These are phyloP conservation scores for Trichoderma oligosporum DNA, from an alignment of 2,329 filamentous ascomycete species.

Conservation along the genomic window DNA sequence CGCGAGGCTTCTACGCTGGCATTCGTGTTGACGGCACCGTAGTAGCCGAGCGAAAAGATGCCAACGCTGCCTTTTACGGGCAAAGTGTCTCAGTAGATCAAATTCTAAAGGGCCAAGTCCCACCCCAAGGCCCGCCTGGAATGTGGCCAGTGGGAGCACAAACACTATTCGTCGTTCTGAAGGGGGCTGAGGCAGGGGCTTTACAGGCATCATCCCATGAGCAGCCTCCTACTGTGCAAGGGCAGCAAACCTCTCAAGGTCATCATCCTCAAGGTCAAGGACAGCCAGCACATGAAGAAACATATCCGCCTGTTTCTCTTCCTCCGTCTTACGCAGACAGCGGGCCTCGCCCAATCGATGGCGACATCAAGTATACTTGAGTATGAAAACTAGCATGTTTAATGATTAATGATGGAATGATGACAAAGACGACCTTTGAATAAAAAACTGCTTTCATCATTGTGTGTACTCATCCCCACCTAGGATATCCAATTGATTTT, in stretches of 20 bases:
- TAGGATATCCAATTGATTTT: no score
- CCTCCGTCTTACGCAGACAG: slow-evolving; percentile 9
- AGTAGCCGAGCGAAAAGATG: slow-evolving; percentile 79
- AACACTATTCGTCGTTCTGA: slow-evolving; percentile 31
- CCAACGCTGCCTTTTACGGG: slow-evolving; percentile 83
- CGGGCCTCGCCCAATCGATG: slow-evolving; percentile 14
- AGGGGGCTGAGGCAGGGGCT: slow-evolving; percentile 32
- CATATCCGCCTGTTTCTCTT: neutral
- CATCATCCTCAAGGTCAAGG: neutral
- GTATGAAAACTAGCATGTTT: neutral
- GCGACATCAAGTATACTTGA: slow-evolving; percentile 20
- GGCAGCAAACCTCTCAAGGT: neutral
- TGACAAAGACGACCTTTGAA: neutral
- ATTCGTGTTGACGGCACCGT: slow-evolving; percentile 84
- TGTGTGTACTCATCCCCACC: no score
- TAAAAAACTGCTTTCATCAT: neutral
- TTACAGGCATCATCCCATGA: slow-evolving; percentile 17
- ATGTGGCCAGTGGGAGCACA: slow-evolving; percentile 35
- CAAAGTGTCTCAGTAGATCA: slow-evolving; percentile 46
- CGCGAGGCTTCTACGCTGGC: slow-evolving; percentile 81
- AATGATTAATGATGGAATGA: neutral
- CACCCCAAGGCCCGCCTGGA: slow-evolving; percentile 25
- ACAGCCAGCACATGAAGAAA: neutral
- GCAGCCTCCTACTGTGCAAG: neutral
- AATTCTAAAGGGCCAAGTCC: slow-evolving; percentile 45